These are phyloP conservation scores for Rhododendron ferrugineum DNA, from an alignment of 148 eudicot species.

Conservation along the genomic window DNA sequence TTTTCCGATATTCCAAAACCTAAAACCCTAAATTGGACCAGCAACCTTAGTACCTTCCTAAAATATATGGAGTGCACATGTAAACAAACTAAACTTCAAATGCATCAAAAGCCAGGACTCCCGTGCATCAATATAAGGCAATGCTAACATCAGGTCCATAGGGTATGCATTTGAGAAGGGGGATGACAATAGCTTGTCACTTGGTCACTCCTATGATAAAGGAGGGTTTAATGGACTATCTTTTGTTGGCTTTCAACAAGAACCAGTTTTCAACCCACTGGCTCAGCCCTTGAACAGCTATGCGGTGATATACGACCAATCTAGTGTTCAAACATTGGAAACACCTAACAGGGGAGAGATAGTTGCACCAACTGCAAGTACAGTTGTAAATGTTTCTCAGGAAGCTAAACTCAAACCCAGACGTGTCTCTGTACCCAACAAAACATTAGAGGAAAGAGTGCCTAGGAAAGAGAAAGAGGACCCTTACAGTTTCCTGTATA, in stretches of 20 bases:
- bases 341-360: conserved; percentile 18
- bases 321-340: conserved; percentile 28
- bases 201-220: conserved; percentile 24
- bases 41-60: background rate
- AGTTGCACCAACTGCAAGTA: conserved; percentile 15
- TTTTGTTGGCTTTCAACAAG: conserved; percentile 36
- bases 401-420: conserved; percentile 24
- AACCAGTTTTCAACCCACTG: conserved; percentile 25
- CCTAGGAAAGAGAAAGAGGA: conserved; percentile 29
- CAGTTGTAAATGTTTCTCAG: conserved; percentile 11
- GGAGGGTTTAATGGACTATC: conserved; percentile 25
- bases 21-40: background rate
- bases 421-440: conserved; percentile 20
- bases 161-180: conserved; percentile 20
- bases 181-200: conserved; percentile 17
- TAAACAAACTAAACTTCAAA: background rate
- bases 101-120: background rate
- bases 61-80: background rate
- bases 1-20: background rate
- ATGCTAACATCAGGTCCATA: conserved; percentile 18
- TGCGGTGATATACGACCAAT: conserved; percentile 25
- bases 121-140: background rate
- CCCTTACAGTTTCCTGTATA: conserved; percentile 50
- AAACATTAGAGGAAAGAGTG: conserved; percentile 27
- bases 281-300: conserved; percentile 31